Conservation (phyloP, 2,329 filamentous ascomycete genomes). For the Sordariomycetes sp. region DNA sequence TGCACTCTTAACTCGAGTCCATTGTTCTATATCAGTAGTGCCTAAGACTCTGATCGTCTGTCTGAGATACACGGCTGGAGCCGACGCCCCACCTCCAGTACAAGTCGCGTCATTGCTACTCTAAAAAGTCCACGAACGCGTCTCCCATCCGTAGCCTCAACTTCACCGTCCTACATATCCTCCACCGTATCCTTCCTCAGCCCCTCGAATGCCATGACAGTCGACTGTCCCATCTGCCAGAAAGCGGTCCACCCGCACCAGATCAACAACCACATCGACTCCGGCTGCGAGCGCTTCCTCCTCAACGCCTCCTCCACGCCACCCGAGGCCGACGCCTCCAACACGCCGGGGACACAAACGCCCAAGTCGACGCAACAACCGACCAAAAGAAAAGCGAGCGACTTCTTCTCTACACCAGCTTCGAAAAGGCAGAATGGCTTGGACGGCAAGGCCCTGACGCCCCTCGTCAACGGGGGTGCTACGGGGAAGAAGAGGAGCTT, state of each 20-base stretch:
- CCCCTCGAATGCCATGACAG: conserved; percentile 25
- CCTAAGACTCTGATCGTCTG: too few relatives aligned
- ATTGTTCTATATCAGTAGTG: too few relatives aligned
- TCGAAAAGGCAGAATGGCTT: conserved; percentile 40
- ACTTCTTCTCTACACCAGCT: conserved; percentile 53
- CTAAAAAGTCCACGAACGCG: not conserved
- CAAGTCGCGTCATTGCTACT: not conserved
- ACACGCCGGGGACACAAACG: conserved; percentile 20
- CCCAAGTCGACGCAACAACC: conserved; percentile 12
- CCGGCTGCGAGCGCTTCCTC: conserved; percentile 61
- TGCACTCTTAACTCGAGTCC: too few relatives aligned
- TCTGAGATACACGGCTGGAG: too few relatives aligned
- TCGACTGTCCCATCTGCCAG: conserved; percentile 76
- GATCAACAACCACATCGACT: conserved; percentile 91
- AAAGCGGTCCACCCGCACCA: conserved; percentile 60
- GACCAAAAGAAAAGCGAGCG: conserved; percentile 37
- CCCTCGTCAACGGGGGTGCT: conserved; percentile 21
- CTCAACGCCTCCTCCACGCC: conserved; percentile 36
- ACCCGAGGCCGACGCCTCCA: too few relatives aligned
- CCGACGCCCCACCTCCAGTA: too few relatives aligned
- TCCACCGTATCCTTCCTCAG: not conserved
- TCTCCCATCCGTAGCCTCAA: not conserved
- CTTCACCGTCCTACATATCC: not conserved
- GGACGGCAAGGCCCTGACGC: conserved; percentile 19
- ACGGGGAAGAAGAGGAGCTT: conserved; percentile 41